Base-by-base conservation (phyloP, 306 rosid species). In the Lupinus albus region DNA sequence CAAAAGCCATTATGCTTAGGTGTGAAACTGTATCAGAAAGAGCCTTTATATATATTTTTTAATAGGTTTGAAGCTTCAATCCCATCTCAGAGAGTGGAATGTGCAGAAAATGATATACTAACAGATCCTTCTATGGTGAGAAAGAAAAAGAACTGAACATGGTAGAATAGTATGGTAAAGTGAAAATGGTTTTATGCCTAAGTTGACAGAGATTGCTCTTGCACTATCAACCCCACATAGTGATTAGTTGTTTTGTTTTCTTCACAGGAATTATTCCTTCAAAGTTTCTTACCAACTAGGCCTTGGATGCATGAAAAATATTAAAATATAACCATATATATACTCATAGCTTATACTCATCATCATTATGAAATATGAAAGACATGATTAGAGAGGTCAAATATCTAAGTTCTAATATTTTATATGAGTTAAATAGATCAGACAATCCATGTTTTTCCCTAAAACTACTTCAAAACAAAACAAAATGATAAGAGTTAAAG, bases 81-180 rank as follows among this genome's bases (percentile, higher is more conserved):
- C 84, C 38, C 78, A 80, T 82, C 39, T 30, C 30, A 12, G 32
- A 53, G 50, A 68, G 56, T 17, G 64, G 9, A 30, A 18, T 14
- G 25, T 6, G 69, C 0, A 21, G 92, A 86, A 82, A 86, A 80
- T 4, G 91, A 88, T 78, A 75, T 73, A 58, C 14, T 68, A 88
- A 61, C 91, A 46, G 80, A 70, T 45, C 17, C 68, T 35, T 21
- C 65, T 63, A 53, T 20, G 12, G 35, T 71, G 87, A 85, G 33
- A 63, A 80, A 81, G 56, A 20, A 39, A 11, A 58, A 48, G 10
- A 51, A 45, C 41, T 30, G 50, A 11, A 18, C 51, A 71, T 44
- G 28, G 25, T 49, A 4, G 28, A 69, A 41, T 44, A 72, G 62
- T 33, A 54, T 17, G 59, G 77, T 16, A 70, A 70, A 71, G 73